Conservation (phyloP, 106 monocot species). For the Xerophyta viscosa region DNA sequence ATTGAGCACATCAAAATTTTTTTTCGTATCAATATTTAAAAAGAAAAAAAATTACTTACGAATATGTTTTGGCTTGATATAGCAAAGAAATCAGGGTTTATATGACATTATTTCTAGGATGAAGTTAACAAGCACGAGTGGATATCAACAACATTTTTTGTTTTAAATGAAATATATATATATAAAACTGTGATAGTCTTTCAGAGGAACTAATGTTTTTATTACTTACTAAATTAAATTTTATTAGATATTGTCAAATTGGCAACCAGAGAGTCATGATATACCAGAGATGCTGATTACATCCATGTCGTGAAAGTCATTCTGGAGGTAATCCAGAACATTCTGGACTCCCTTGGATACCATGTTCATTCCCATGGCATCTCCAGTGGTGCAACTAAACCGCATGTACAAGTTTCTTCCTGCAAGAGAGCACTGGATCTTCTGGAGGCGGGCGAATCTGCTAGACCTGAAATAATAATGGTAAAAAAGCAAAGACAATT, state of each 20-base stretch:
- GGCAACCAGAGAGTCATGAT: not conserved
- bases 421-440: conserved; percentile 57
- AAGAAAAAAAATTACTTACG: no score
- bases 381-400: conserved; percentile 75
- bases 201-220: not conserved
- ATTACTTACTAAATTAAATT: not conserved
- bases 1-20: no score
- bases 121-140: no score
- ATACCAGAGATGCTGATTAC: conserved; percentile 78
- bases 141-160: no score
- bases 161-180: no score
- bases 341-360: conserved; percentile 90
- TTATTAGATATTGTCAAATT: not conserved
- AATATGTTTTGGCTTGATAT: no score
- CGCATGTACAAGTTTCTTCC: conserved; percentile 84
- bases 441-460: conserved; percentile 69
- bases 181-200: no score
- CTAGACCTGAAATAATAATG: conserved; percentile 44
- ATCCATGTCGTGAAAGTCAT: conserved; percentile 82
- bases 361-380: conserved; percentile 99
- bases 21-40: no score
- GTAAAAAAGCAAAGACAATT: not conserved
- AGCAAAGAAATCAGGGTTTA: no score
- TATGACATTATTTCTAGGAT: no score
- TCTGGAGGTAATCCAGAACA: conserved; percentile 67